Evolutionary conservation across 1,139 yeast species (phyloP).

Genomic region (Blastobotrys serpentis): DNA sequence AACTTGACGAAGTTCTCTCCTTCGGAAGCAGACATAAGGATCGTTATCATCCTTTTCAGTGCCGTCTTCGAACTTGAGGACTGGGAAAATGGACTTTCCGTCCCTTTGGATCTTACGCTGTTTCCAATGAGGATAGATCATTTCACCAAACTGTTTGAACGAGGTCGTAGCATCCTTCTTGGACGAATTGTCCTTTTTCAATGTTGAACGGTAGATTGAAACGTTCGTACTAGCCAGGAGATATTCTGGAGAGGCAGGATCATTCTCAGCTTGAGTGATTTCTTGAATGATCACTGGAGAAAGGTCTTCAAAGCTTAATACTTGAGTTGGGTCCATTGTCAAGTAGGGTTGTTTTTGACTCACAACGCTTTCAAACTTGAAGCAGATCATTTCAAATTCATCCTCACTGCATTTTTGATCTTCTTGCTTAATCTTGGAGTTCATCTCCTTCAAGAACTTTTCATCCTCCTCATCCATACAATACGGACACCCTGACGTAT

Average conservation of each 20-base stretch:
- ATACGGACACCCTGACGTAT: constrained; percentile 81
- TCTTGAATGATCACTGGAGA: constrained; percentile 34
- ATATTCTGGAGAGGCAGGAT: constrained; percentile 39
- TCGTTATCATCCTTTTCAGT: constrained; percentile 89
- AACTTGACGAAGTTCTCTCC: constrained; percentile 93
- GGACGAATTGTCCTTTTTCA: constrained; percentile 14
- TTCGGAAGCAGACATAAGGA: constrained; percentile 93
- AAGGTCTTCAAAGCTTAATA: constrained; percentile 69
- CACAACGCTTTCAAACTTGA: constrained; percentile 70
- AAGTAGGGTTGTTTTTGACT: constrained; percentile 85
- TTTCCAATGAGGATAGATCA: constrained; percentile 81
- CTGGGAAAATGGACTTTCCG: constrained; percentile 74
- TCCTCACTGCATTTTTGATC: constrained; percentile 49
- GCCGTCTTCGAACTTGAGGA: constrained; percentile 80
- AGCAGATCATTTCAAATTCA: constrained; percentile 80
- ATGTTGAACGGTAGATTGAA: constrained; percentile 19
- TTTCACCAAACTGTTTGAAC: constrained; percentile 62
- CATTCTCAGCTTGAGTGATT: constrained; percentile 35
- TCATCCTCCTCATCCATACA: constrained; percentile 91
- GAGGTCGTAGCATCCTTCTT: constrained; percentile 43
- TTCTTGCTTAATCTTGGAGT: constrained; percentile 30
- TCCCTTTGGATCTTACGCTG: constrained; percentile 63
- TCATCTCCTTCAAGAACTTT: constrained; percentile 48
- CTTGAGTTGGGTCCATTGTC: constrained; percentile 76
- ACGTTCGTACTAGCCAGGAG: constrained; percentile 27